Evolutionary conservation across 1,284 basidiomycete species (phyloP), one percentile per base, ranked within the genome.

Genomic region (Ceratobasidium sp.): DNA sequence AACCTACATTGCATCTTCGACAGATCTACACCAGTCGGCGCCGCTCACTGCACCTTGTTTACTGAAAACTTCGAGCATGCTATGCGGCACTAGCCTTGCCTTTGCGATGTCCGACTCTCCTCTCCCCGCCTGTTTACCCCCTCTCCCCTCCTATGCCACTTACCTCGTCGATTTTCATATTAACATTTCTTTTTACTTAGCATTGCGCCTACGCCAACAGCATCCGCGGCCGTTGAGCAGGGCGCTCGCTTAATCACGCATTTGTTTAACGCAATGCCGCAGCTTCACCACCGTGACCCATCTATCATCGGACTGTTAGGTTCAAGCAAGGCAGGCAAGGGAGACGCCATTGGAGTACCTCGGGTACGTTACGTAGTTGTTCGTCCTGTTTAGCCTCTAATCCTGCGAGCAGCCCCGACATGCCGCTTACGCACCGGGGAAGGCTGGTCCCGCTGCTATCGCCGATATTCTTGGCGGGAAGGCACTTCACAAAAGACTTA

Each of bases 181-280:
- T 60, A 23, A 60, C 13, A 42, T 23, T 33, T 17, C n/a, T 54
- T 6, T 2, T 26, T 5, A 26, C 13, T 17, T 51, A 92, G 91
- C 79, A 88, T 89, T 77, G 90, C 90, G 51, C 87, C 88, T 26
- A 90, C 91, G 1, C 89, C 90, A 28, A 86, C 90, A 69, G 93
- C 94, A 3, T 89, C 89, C 4, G 86, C 85, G 1, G 93, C 93
- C 1, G 88, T 94, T 6, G 85, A 88, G 53, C 85, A 86, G 71
- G 94, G 94, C 37, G 94, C 95, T 4, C 87, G 90, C 7, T 90
- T 96, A 79, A 95, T 97, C 80, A 97, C 95, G 0, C 95, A 97
- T 83, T 86, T 97, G 26, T 96, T 96, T 89, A 97, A 97, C 81
- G 94, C 94, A 5, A 96, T 96, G 94, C 93, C 93, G 3, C 92